Base-by-base conservation (phyloP, 2,329 filamentous ascomycete genomes). In the Domatiomyces catenatus region DNA sequence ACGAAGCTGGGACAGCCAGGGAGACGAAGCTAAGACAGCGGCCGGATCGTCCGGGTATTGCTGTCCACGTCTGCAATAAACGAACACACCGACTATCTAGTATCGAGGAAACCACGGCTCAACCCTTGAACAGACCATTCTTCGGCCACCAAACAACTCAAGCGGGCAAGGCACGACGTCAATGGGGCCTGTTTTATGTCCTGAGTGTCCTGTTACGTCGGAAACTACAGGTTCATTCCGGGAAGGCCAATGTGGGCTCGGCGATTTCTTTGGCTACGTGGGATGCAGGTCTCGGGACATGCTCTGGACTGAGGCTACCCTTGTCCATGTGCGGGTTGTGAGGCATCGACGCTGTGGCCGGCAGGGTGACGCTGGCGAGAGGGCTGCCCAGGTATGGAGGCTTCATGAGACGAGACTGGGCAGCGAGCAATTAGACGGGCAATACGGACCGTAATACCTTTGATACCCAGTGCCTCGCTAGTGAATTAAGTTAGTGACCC, bases 1-100 rank as follows among this genome's bases (percentile, higher is more conserved):
- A n/a, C n/a, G n/a, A n/a, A n/a, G n/a, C n/a, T 58, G 76, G 81
- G 50, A 71, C 67, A 18, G 69, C 68, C 56, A 84, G 63, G 6
- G 74, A 60, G 73, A 74, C 4, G 80, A 77, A 26, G 80, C 79
- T 52, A 76, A 80, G 0, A 81, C 81, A 0, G 78, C 81, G 0
- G 76, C 77, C 2, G 77, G 74, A 59, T 84, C 81, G 60, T 81
- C 75, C 19, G 74, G 64, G 57, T 56, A 39, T 47, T 24, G 36
- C 12, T 8, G 47, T 19, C 36, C 45, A 1, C 22, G 24, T 24
- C 51, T 55, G 8, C 46, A 48, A 28, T 54, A 48, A 36, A 59
- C 49, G 49, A 49, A 59, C 46, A 52, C 56, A 6, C 17, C 18
- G 5, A 28, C 39, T 2, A 46, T 17, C 8, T 55, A 56, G 1